Base-by-base conservation (phyloP, 352 stramenopile genomes). In the Globisporangium barbulae region DNA sequence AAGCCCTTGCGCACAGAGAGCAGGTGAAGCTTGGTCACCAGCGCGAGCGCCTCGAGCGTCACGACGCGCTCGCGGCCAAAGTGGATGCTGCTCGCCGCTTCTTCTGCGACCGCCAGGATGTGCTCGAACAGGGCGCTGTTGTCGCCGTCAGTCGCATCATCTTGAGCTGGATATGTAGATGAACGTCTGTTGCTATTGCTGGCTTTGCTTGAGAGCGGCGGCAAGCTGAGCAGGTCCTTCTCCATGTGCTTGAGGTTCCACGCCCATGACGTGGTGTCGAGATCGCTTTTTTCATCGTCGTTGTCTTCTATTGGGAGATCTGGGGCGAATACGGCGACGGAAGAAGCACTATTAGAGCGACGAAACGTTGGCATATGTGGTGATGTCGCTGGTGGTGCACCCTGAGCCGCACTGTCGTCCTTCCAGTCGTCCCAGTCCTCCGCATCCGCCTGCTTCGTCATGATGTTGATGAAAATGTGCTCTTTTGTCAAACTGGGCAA, bases 351-450 rank as follows among this genome's bases (percentile, higher is more conserved):
- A n/a, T 5, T 12, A 42, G 39, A 10, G 22, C 30, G 19, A 39
- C 28, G 5, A 2, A 59, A 15, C 15, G 33, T 6, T 39, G 22
- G 28, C 19, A 47, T 35, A 41, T 44, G 13, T 17, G 39, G 31
- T 41, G 30, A 0, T 19, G 50, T 0, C 9, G 45, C 30, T 15
- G 0, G 39, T 9, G 37, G 25, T 17, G 37, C n/a, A 5, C 33
- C 22, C 12, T 17, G 35, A 22, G 31, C 17, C 39, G 49, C 17
- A 28, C 22, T 17, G 42, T 72, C 65, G 35, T 78, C 73, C 68
- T 83, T 76, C 79, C 76, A 88, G 52, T 85, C 79, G 31, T 83
- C 76, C 76, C 76, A 88, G 50, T 61, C 69, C 28, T 75, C 68
- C 0, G 63, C 59, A 30, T 56, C 30, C 50, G 15, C 30, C 15